Evolutionary conservation across 2,329 filamentous ascomycete species (phyloP).

Genomic region (Penicillium sp.): DNA sequence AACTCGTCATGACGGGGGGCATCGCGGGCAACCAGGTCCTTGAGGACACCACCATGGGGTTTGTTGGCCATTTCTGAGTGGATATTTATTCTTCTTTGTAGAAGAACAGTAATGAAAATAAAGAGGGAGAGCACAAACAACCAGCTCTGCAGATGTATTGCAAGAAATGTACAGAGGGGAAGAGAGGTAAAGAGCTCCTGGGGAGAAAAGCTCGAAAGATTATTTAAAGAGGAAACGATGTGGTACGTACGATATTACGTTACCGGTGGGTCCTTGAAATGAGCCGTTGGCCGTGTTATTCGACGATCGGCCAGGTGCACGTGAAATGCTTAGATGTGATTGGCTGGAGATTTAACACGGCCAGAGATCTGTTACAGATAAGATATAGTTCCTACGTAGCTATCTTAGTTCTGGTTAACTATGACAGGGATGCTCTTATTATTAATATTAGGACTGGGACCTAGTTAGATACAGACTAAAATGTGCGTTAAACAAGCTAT

Average conservation of each 20-base stretch:
- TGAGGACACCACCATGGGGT: conserved; percentile 88
- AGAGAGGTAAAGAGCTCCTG: neutral
- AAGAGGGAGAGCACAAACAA: neutral
- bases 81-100: conserved; percentile 12
- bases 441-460: too few relatives aligned
- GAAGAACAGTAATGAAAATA: neutral
- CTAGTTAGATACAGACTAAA: neutral
- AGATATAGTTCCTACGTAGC: neutral
- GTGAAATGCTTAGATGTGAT: neutral
- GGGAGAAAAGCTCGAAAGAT: neutral
- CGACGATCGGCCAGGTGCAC: neutral
- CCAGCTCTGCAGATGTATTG: neutral
- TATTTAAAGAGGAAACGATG: neutral
- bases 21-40: conserved; percentile 96
- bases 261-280: conserved; percentile 1
- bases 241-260: neutral
- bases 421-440: neutral
- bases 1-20: conserved; percentile 76
- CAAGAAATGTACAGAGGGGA: neutral
- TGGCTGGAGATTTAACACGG: neutral
- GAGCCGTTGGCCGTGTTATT: neutral
- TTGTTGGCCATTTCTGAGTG: conserved; percentile 44
- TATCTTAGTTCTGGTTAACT: neutral
- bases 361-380: neutral
- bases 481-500: neutral